A percentile compares a stretch with the other conserved stretches of the same genome.
Evolutionary conservation across 768 basidiomycete species (phyloP).

Genomic region (Sporobolomyces roseus): DNA sequence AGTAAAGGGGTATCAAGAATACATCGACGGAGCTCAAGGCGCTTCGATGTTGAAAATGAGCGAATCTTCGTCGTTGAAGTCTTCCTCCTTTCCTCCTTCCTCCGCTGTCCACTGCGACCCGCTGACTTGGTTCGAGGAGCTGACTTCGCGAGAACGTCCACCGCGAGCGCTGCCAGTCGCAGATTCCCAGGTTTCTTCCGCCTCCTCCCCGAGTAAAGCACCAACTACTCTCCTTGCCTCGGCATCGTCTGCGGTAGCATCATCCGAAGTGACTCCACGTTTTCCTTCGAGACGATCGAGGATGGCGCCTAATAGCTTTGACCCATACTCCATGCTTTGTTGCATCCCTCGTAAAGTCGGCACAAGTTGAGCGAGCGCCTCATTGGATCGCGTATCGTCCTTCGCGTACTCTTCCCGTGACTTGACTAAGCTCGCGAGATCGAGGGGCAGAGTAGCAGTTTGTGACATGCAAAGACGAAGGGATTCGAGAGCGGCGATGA

Average conservation of each 20-base stretch:
- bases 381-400: too few species aligned
- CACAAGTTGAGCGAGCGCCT: background rate
- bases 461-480: background rate
- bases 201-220: background rate
- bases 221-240: background rate
- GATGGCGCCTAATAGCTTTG: slow-evolving; percentile 5
- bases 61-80: too few species aligned
- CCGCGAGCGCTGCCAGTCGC: too few species aligned
- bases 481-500: background rate
- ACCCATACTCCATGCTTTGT: slow-evolving; percentile 47
- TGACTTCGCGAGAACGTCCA: too few species aligned
- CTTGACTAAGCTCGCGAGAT: too few species aligned
- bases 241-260: background rate
- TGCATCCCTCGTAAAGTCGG: slow-evolving; percentile 58
- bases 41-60: too few species aligned
- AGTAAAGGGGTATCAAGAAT: background rate
- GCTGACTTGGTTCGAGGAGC: too few species aligned
- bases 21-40: too few species aligned
- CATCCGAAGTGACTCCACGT: background rate
- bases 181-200: background rate
- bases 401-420: too few species aligned
- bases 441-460: background rate
- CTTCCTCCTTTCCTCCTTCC: too few species aligned
- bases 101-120: background rate
- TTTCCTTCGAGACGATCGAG: slow-evolving; percentile 25